Conservation (phyloP, 306 rosid species). For the Cucurbita pepo region DNA sequence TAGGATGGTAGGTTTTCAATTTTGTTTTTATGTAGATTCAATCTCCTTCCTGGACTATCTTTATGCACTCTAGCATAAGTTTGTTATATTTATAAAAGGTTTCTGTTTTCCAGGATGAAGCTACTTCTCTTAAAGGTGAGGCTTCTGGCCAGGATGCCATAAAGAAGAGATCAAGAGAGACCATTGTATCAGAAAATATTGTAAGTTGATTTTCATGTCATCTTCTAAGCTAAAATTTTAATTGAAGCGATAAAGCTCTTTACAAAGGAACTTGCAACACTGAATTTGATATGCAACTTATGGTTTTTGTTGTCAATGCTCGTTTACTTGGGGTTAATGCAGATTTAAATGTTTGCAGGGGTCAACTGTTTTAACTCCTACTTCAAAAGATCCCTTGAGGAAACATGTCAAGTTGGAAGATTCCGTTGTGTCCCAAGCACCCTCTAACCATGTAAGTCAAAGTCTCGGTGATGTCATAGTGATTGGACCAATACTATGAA, state of each 20-base stretch:
- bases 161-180: conserved; percentile 33
- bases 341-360: conserved; percentile 21
- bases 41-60: neutral
- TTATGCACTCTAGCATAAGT: neutral
- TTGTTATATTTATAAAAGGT: neutral
- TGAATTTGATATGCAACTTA: neutral
- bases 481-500: conserved; percentile 1
- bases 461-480: conserved; percentile 4
- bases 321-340: conserved; percentile 1
- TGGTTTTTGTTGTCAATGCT: neutral
- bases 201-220: conserved; percentile 21
- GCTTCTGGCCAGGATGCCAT: conserved; percentile 26
- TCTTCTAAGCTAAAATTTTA: neutral
- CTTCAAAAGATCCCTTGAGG: conserved; percentile 20
- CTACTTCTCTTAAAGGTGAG: conserved; percentile 25
- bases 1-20: neutral
- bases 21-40: neutral
- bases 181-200: conserved; percentile 17
- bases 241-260: neutral
- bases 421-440: conserved; percentile 12
- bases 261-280: neutral
- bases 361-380: conserved; percentile 11
- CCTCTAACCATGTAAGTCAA: conserved; percentile 30
- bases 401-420: conserved; percentile 35
- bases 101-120: conserved; percentile 34